These are phyloP conservation scores for Oxyria digyna DNA, from an alignment of 148 eudicot genomes.

Conservation along the genomic window DNA sequence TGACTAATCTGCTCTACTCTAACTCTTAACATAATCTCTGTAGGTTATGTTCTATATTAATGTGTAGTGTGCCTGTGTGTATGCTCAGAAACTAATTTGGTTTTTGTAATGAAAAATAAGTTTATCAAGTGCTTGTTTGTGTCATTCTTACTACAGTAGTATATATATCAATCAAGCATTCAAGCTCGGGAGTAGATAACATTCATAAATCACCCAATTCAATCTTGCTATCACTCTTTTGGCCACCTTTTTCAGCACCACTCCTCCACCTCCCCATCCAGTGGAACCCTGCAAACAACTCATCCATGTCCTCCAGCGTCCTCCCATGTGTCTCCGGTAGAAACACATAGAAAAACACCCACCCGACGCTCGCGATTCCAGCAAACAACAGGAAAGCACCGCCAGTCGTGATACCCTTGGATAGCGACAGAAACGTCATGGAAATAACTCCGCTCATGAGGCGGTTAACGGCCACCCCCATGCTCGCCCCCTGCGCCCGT, in stretches of 20 bases:
- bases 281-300: slow-evolving; percentile 29
- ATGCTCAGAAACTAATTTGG: not conserved
- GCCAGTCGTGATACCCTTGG: slow-evolving; percentile 8
- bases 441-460: slow-evolving; percentile 19
- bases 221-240: not conserved
- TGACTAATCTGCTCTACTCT: not conserved
- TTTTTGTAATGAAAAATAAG: too few species aligned
- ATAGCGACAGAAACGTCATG: slow-evolving; percentile 18
- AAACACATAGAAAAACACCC: slow-evolving; percentile 28
- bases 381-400: slow-evolving; percentile 13
- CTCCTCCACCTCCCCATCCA: slow-evolving; percentile 18
- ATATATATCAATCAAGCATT: too few species aligned
- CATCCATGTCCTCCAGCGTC: slow-evolving; percentile 38
- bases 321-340: slow-evolving; percentile 38
- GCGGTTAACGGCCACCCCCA: slow-evolving; percentile 20
- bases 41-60: not conserved
- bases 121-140: too few species aligned
- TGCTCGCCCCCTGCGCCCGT: slow-evolving; percentile 23
- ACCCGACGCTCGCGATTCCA: slow-evolving; percentile 31
- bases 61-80: not conserved
- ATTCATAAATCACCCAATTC: not conserved
- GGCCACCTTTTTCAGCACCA: not conserved
- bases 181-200: too few species aligned
- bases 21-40: not conserved
- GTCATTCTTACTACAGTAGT: too few species aligned